Percentiles rank a stretch among this genome's conserved stretches.
Evolutionary conservation across 2,329 filamentous ascomycete species (phyloP).

Genomic region (Dactylellina sp.): DNA sequence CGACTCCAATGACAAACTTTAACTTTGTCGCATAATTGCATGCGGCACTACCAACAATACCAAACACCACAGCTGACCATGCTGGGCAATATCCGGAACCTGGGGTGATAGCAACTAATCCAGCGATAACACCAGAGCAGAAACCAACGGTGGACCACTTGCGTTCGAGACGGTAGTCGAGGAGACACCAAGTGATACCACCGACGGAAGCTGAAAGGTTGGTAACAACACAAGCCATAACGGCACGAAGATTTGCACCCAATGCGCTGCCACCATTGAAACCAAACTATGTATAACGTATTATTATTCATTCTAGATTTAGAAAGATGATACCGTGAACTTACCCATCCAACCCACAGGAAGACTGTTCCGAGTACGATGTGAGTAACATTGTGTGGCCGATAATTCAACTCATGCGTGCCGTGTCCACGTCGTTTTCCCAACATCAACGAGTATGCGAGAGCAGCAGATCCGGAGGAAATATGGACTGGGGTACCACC

Average conservation of each 20-base stretch:
- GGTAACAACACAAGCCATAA: constrained; percentile 88
- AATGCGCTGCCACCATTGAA: constrained; percentile 91
- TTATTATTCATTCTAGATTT: constrained; percentile 6
- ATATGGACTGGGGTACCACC: constrained; percentile 93
- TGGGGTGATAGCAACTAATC: constrained; percentile 87
- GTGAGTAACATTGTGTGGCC: constrained; percentile 91
- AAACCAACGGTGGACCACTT: constrained; percentile 96
- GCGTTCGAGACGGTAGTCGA: constrained; percentile 87
- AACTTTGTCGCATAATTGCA: constrained; percentile 93
- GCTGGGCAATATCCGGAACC: constrained; percentile 80
- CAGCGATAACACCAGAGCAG: constrained; percentile 89
- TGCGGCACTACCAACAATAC: constrained; percentile 78
- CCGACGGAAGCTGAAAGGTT: constrained; percentile 86
- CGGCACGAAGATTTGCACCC: constrained; percentile 81
- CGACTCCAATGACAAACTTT: constrained; percentile 83
- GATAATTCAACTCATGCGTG: constrained; percentile 88
- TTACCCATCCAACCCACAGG: constrained; percentile 86
- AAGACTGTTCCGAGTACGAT: constrained; percentile 93
- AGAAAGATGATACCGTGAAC: neutral
- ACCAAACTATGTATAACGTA: constrained; percentile 70
- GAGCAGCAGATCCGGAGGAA: constrained; percentile 80
- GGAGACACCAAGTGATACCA: constrained; percentile 87
- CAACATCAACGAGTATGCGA: constrained; percentile 91
- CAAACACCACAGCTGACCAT: constrained; percentile 85
- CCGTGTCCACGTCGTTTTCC: constrained; percentile 86